Evolutionary conservation across 257 asterid genomes (phyloP).

Genomic region (Ocimum tenuiflorum): DNA sequence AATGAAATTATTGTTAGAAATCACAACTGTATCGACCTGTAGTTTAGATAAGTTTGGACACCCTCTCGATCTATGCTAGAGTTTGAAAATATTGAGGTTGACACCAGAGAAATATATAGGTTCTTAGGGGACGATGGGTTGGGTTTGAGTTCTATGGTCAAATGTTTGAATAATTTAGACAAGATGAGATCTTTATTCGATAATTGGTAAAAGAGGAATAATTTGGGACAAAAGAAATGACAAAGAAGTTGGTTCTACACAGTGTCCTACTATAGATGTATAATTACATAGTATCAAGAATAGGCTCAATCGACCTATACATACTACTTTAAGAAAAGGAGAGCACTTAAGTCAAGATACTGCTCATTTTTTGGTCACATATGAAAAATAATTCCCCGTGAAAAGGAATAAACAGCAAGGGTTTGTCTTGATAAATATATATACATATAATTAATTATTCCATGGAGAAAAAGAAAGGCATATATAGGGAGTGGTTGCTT

Average conservation of each 20-base stretch:
- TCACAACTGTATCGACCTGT: no score
- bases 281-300: constrained; percentile 23
- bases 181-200: not conserved
- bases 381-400: constrained; percentile 38
- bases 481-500: constrained; percentile 26
- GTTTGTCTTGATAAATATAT: not conserved
- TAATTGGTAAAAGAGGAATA: constrained; percentile 8
- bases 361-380: constrained; percentile 40
- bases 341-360: constrained; percentile 60
- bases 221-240: constrained; percentile 16
- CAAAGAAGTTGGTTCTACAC: constrained; percentile 20
- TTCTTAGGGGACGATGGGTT: not conserved
- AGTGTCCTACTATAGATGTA: constrained; percentile 18
- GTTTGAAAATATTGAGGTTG: no score
- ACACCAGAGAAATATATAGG: not conserved
- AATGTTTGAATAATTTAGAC: constrained; percentile 10
- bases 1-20: not conserved
- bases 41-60: no score
- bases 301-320: constrained; percentile 24
- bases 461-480: constrained; percentile 27
- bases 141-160: not conserved
- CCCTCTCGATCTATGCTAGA: no score
- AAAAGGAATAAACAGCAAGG: constrained; percentile 44
- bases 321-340: constrained; percentile 38
- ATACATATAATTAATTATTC: no score